Evolutionary conservation across 2,329 filamentous ascomycete genomes (phyloP), one percentile per base, ranked within the genome.

Genomic region (Colletotrichum sp.): DNA sequence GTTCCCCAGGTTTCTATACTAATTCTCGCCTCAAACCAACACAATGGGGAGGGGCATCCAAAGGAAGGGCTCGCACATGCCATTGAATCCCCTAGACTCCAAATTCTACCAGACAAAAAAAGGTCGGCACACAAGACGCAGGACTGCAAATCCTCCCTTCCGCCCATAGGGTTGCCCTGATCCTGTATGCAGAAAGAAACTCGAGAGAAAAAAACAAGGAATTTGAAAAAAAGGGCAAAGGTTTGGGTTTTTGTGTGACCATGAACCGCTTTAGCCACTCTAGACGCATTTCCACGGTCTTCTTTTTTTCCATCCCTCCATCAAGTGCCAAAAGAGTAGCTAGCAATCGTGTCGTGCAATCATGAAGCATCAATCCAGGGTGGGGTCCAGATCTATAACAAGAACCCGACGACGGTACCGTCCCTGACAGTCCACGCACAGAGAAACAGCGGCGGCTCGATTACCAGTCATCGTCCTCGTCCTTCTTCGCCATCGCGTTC

Each of bases 401-500:
- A 68, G 58, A 62, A 75, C 66, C 74, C 60, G 68, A 55, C 61
- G 68, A 55, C 61, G 60, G 32, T 62, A 39, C 36, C 74, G 66
- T 70, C 74, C 66, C 71, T 62, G 64, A 68, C 73, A 52, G 66
- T 66, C 66, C 61, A 78, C 71, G 78, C 71, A 75, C 56, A 52
- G n/a, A 52, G 43, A 22, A 52, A 52, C 43, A 52, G 43, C 43
- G 10, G 48, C 62, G 25, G 52, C 32, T 67, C 70, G 62, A 68
- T 80, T 83, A 94, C 93, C 93, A 94, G 81, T 95, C 92, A 62
- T 94, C 93, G 22, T 94, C 92, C 25, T 93, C 90, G 72, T 91
- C 88, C 83, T 91, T 91, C 80, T 90, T 91, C 80, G 93, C 92
- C 93, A 95, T 95, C 8, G 93, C 94, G 78, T 91, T 92, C 87